These are phyloP conservation scores for Annulohypoxylon truncatum DNA, from an alignment of 2,329 filamentous ascomycete species.

Conservation along the genomic window DNA sequence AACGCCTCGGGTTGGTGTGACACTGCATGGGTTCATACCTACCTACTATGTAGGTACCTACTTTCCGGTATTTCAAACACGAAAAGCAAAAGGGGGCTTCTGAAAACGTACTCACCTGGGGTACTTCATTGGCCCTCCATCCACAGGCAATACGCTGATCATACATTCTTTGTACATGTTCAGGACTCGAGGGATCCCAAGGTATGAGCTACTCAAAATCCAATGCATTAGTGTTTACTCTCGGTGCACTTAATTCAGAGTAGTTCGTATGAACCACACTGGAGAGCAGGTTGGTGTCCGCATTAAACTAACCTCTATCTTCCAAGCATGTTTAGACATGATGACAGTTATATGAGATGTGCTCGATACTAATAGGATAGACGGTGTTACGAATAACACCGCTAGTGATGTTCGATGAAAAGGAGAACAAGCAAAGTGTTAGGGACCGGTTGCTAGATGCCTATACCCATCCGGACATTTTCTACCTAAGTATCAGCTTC, in stretches of 20 bases:
- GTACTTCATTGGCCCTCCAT: constrained; percentile 56
- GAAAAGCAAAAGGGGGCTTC: not conserved
- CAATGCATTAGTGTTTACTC: constrained; percentile 6
- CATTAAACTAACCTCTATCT: constrained; percentile 50
- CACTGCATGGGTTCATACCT: not conserved
- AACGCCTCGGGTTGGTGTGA: not conserved
- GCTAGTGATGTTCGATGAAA: not conserved
- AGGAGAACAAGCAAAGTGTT: not conserved
- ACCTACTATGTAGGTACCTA: not conserved
- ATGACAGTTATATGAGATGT: not conserved
- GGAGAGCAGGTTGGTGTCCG: constrained; percentile 14
- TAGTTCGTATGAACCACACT: not conserved
- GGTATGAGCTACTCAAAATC: constrained; percentile 52
- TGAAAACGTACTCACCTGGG: constrained; percentile 23
- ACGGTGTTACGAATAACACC: not conserved
- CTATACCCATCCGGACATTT: not conserved
- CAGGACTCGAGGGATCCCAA: constrained; percentile 56
- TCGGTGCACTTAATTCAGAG: too few relatives aligned
- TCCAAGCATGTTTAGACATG: constrained; percentile 49
- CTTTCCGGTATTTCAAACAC: not conserved
- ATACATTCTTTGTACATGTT: constrained; percentile 56
- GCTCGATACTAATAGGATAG: not conserved
- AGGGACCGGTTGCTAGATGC: not conserved
- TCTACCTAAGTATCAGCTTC: not conserved
- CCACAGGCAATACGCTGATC: constrained; percentile 60